A percentile compares a stretch with the other conserved stretches of the same genome.
These are phyloP conservation scores for Vicia villosa DNA, from an alignment of 306 rosid species.

Conservation along the genomic window DNA sequence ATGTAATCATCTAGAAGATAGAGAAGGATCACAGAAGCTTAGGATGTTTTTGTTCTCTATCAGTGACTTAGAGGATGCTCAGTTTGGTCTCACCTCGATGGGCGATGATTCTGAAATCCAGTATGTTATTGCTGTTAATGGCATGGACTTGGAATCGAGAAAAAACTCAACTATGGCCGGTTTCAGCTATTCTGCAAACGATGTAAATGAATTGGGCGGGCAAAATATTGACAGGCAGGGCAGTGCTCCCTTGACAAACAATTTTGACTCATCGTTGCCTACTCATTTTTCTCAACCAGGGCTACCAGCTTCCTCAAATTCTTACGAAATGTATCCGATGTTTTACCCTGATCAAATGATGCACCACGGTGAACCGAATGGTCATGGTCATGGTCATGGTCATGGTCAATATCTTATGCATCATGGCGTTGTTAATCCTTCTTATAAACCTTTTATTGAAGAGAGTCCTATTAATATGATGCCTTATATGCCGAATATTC, in stretches of 20 bases:
- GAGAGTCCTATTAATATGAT: slow-evolving; percentile 43
- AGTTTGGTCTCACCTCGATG: slow-evolving; percentile 48
- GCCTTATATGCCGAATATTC: slow-evolving; percentile 42
- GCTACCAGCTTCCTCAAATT: slow-evolving; percentile 49
- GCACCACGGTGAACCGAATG: slow-evolving; percentile 48
- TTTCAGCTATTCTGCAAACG: slow-evolving; percentile 50
- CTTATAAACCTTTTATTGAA: slow-evolving; percentile 40
- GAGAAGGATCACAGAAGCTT: slow-evolving; percentile 58
- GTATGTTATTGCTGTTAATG: slow-evolving; percentile 80
- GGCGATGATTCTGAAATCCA: slow-evolving; percentile 67
- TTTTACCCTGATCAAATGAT: slow-evolving; percentile 46
- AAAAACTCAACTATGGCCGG: slow-evolving; percentile 55
- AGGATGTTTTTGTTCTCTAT: slow-evolving; percentile 72
- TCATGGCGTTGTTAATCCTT: slow-evolving; percentile 43
- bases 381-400: neutral
- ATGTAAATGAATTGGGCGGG: slow-evolving; percentile 56
- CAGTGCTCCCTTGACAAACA: slow-evolving; percentile 34
- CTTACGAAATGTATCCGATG: slow-evolving; percentile 43
- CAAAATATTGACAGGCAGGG: slow-evolving; percentile 49
- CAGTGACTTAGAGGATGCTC: slow-evolving; percentile 75
- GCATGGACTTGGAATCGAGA: slow-evolving; percentile 67
- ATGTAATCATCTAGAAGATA: slow-evolving; percentile 47
- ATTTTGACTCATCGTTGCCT: slow-evolving; percentile 43
- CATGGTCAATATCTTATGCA: slow-evolving; percentile 42
- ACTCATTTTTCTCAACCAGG: slow-evolving; percentile 51